phyloP scores from a whole-genome alignment of 352 stramenopile species.

The Phytopythium boreale region DNA sequence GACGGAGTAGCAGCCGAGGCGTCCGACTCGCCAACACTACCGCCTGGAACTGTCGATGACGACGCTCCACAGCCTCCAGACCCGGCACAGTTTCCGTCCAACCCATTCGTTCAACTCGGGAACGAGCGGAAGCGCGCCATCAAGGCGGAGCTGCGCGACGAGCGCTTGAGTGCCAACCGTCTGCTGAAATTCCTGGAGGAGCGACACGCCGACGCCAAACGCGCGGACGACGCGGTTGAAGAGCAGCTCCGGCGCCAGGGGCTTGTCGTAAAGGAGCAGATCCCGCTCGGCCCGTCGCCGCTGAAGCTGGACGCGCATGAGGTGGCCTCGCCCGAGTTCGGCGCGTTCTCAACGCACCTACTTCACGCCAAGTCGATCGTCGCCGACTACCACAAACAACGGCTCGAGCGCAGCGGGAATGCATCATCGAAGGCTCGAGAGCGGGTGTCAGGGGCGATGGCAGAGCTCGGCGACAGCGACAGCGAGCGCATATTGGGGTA shows the following conservation, averaged over 20 bases:
- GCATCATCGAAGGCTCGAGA: constrained; percentile 8
- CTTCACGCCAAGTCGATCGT: constrained; percentile 63
- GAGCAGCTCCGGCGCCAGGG: constrained; percentile 43
- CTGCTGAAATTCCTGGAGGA: constrained; percentile 51
- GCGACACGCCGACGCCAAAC: constrained; percentile 38
- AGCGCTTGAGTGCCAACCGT: constrained; percentile 23
- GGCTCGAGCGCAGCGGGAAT: constrained; percentile 53
- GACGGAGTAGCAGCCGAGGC: not conserved
- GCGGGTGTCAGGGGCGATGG: constrained; percentile 12
- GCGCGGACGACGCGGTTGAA: constrained; percentile 38
- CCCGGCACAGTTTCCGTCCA: not conserved
- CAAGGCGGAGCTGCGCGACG: constrained; percentile 19
- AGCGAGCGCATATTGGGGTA: constrained; percentile 35
- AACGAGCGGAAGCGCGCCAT: constrained; percentile 37
- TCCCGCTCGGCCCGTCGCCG: constrained; percentile 64
- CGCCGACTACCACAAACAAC: constrained; percentile 38
- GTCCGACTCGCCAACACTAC: not conserved
- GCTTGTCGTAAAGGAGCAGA: constrained; percentile 71
- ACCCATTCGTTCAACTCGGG: constrained; percentile 36
- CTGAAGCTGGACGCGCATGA: constrained; percentile 44
- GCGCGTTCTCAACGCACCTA: constrained; percentile 36
- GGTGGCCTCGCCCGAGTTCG: constrained; percentile 31
- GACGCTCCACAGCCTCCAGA: not conserved
- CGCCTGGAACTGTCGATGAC: not conserved
- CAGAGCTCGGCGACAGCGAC: constrained; percentile 9